These are phyloP conservation scores for Micromonas commoda DNA, from an alignment of 139 green algal species.

Conservation along the genomic window DNA sequence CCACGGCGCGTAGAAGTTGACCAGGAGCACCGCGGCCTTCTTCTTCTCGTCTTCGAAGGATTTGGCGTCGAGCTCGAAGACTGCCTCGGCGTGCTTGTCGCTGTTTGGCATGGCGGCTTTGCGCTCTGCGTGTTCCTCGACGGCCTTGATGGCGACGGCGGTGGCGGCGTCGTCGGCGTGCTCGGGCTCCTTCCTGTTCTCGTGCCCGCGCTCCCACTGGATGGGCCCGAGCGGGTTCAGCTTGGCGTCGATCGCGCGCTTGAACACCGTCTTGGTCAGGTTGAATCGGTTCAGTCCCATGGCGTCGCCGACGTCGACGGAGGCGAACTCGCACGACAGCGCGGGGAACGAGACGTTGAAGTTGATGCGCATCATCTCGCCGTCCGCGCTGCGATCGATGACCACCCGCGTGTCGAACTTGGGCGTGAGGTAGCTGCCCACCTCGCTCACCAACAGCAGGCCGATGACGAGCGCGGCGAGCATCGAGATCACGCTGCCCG, in stretches of 20 bases:
- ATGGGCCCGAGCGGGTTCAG: background rate
- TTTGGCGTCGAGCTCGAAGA: constrained; percentile 6
- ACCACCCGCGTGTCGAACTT: constrained; percentile 67
- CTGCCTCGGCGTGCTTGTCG: background rate
- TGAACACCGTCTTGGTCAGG: constrained; percentile 84
- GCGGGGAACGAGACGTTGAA: constrained; percentile 92
- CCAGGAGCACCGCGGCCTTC: constrained; percentile 37
- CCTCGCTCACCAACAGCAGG: constrained; percentile 72
- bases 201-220: background rate
- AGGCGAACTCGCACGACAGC: constrained; percentile 94
- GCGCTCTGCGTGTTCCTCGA: constrained; percentile 77
- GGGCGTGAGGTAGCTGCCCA: constrained; percentile 62
- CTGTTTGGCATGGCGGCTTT: background rate
- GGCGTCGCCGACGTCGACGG: constrained; percentile 87
- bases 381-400: constrained; percentile 78
- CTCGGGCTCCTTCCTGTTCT: constrained; percentile 12
- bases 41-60: background rate
- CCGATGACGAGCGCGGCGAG: constrained; percentile 71
- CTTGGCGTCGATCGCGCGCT: constrained; percentile 27
- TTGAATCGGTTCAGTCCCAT: constrained; percentile 76
- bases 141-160: constrained; percentile 34
- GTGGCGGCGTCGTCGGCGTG: constrained; percentile 47
- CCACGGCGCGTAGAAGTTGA: constrained; percentile 95
- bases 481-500: constrained; percentile 81
- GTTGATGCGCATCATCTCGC: constrained; percentile 89